These are phyloP conservation scores for Exophiala mesophila DNA, from an alignment of 2,329 filamentous ascomycete genomes.

Conservation along the genomic window DNA sequence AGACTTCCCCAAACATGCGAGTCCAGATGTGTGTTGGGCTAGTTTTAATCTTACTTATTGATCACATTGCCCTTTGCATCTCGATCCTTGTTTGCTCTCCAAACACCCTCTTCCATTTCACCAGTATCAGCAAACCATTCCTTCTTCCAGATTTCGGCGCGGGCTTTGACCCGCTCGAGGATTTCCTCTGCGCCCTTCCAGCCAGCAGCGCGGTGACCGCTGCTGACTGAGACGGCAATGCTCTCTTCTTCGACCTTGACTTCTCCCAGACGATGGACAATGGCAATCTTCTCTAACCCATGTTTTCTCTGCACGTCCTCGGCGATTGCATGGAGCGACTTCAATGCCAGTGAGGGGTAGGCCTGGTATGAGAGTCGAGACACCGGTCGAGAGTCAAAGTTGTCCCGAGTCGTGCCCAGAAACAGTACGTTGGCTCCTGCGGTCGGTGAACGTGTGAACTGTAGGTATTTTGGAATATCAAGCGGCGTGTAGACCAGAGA, in stretches of 20 bases:
- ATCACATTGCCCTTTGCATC: slow-evolving; percentile 18
- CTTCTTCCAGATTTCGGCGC: slow-evolving; percentile 68
- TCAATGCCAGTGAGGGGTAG: slow-evolving; percentile 40
- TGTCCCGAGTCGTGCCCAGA: slow-evolving; percentile 43
- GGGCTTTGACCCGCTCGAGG: slow-evolving; percentile 77
- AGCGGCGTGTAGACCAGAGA: slow-evolving; percentile 40
- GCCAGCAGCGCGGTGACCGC: slow-evolving; percentile 75
- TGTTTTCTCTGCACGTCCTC: slow-evolving; percentile 54
- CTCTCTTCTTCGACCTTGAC: slow-evolving; percentile 92
- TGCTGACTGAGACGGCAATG: slow-evolving; percentile 80
- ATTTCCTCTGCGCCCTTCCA: slow-evolving; percentile 89
- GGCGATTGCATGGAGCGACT: slow-evolving; percentile 36
- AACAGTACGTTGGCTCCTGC: slow-evolving; percentile 45
- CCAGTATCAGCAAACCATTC: slow-evolving; percentile 26
- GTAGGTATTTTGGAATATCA: slow-evolving; percentile 32
- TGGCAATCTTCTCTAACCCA: slow-evolving; percentile 65
- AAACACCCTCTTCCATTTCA: slow-evolving; percentile 24
- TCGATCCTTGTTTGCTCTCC: slow-evolving; percentile 27
- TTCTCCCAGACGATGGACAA: slow-evolving; percentile 77
- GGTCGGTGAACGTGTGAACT: slow-evolving; percentile 36
- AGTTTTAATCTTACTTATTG: neutral
- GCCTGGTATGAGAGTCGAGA: slow-evolving; percentile 42
- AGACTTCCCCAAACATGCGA: too few relatives aligned
- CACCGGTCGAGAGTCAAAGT: slow-evolving; percentile 38
- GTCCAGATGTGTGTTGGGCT: too few relatives aligned